Conservation (phyloP, 2,329 filamentous ascomycete species). For the Scleromitrula shiraiana region DNA sequence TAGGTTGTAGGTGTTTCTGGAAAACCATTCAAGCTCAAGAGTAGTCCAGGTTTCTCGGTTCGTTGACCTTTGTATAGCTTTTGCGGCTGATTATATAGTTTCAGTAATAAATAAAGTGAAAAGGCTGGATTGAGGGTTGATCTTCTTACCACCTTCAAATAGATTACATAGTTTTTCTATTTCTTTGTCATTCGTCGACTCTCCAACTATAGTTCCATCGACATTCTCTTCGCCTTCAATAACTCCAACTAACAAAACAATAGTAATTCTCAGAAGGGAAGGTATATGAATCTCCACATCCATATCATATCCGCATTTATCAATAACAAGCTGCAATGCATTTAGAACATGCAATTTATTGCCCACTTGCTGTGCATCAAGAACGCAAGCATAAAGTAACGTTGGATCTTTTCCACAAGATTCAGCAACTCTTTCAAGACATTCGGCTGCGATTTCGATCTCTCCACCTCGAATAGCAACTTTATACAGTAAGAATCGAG, state of each 20-base stretch:
- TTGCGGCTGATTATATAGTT: too few relatives aligned
- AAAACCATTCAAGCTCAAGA: constrained; percentile 75
- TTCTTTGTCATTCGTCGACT: constrained; percentile 5
- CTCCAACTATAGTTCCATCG: background rate
- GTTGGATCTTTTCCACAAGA: constrained; percentile 45
- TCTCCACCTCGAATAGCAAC: constrained; percentile 55
- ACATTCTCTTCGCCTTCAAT: constrained; percentile 26
- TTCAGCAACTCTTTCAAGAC: constrained; percentile 53
- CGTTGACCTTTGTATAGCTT: constrained; percentile 35
- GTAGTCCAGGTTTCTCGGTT: constrained; percentile 42
- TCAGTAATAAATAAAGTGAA: too few relatives aligned
- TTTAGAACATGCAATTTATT: constrained; percentile 52
- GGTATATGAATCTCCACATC: constrained; percentile 49
- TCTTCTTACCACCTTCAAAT: constrained; percentile 44
- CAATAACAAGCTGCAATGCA: constrained; percentile 52
- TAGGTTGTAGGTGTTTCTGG: constrained; percentile 72
- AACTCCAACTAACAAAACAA: constrained; percentile 41
- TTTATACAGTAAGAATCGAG: constrained; percentile 69
- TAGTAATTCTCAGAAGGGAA: constrained; percentile 54
- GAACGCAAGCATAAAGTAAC: constrained; percentile 70
- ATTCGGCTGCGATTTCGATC: constrained; percentile 49
- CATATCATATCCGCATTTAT: constrained; percentile 42
- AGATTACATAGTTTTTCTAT: constrained; percentile 46
- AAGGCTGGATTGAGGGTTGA: too few relatives aligned
- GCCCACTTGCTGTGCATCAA: constrained; percentile 62